Conservation (phyloP, 73 alveolate genomes). For the Paramecium sonneborni region DNA sequence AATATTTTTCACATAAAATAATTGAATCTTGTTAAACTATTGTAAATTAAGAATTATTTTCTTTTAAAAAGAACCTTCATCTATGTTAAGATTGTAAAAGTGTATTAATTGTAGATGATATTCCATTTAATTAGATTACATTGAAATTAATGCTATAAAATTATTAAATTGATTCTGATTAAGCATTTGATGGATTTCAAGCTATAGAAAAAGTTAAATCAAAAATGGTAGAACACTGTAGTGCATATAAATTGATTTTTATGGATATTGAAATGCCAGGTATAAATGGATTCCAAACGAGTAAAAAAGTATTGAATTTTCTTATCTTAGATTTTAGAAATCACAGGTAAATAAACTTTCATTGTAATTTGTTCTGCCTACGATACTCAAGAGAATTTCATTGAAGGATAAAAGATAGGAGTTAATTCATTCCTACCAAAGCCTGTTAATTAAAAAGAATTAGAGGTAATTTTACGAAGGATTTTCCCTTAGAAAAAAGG, state of each 20-base stretch:
- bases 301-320: not conserved
- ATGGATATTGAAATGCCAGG: constrained; percentile 40
- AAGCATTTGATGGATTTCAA: constrained; percentile 13
- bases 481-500: no score
- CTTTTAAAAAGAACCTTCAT: not conserved
- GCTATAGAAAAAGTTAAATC: not conserved
- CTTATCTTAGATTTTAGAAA: not conserved
- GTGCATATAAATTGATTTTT: not conserved
- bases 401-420: not conserved
- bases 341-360: not conserved
- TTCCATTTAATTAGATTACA: not conserved
- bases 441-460: not conserved
- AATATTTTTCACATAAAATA: not conserved
- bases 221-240: not conserved
- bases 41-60: not conserved
- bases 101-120: constrained; percentile 35
- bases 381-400: not conserved
- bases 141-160: not conserved
- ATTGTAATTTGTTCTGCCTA: constrained; percentile 40
- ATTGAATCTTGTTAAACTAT: not conserved
- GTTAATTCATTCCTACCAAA: not conserved
- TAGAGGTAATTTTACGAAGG: not conserved
- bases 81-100: not conserved
- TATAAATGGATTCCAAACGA: not conserved
- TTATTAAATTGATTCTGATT: not conserved